A percentile compares a stretch with the other conserved stretches of the same genome.
These are phyloP conservation scores for Colletotrichum kahawae DNA, from an alignment of 2,329 filamentous ascomycete genomes.

Conservation along the genomic window DNA sequence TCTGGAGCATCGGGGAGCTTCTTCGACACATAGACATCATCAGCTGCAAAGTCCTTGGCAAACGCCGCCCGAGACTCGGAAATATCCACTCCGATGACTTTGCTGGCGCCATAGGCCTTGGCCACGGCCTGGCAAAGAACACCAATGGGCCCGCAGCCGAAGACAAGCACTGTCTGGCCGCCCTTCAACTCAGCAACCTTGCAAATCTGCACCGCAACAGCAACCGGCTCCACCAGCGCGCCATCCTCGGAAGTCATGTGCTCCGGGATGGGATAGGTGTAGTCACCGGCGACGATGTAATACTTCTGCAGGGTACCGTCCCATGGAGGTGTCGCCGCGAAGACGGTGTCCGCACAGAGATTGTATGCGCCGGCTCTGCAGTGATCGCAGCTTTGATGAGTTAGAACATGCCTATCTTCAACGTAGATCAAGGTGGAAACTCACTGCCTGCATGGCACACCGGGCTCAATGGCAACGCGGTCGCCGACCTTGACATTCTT, in stretches of 20 bases:
- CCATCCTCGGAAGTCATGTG: slow-evolving; percentile 54
- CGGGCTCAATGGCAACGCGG: slow-evolving; percentile 53
- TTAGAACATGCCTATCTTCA: neutral
- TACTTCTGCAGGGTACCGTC: slow-evolving; percentile 55
- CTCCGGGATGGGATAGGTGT: slow-evolving; percentile 48
- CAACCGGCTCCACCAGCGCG: slow-evolving; percentile 57
- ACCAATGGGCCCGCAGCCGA: slow-evolving; percentile 57
- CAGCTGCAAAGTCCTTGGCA: slow-evolving; percentile 48
- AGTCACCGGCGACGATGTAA: slow-evolving; percentile 51
- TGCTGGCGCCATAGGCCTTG: slow-evolving; percentile 48
- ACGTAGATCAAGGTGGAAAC: neutral
- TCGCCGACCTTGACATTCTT: slow-evolving; percentile 48
- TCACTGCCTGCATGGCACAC: slow-evolving; percentile 41
- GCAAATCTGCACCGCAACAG: slow-evolving; percentile 54
- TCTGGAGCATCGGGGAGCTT: slow-evolving; percentile 40
- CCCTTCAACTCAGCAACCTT: slow-evolving; percentile 43
- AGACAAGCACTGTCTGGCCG: slow-evolving; percentile 49
- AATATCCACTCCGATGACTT: slow-evolving; percentile 53
- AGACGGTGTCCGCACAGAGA: slow-evolving; percentile 46
- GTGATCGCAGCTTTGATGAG: slow-evolving; percentile 39
- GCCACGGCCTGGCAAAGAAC: slow-evolving; percentile 50
- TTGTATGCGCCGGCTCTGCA: slow-evolving; percentile 47
- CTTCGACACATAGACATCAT: slow-evolving; percentile 45
- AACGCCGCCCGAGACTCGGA: slow-evolving; percentile 44
- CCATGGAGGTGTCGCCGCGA: slow-evolving; percentile 54